These are phyloP conservation scores for Barnettozyma populi DNA, from an alignment of 805 yeast species.

Conservation along the genomic window DNA sequence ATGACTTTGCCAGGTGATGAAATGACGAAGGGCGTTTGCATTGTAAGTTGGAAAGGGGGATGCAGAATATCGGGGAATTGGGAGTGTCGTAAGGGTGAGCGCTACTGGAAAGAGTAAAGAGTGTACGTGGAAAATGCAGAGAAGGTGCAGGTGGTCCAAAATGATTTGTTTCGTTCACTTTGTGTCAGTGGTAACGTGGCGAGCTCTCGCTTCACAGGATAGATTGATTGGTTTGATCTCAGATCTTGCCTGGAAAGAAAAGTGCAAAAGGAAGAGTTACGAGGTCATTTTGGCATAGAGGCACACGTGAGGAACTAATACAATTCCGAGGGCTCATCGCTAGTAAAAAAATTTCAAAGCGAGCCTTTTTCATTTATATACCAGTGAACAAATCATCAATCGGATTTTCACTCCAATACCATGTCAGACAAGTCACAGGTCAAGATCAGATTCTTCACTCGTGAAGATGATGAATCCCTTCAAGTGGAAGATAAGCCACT, in stretches of 20 bases:
- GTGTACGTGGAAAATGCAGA: not conserved
- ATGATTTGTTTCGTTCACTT: not conserved
- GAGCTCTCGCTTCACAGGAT: not conserved
- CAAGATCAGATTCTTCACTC: conserved; percentile 77
- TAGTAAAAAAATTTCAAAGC: not conserved
- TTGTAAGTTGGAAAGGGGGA: not conserved
- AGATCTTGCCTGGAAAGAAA: not conserved
- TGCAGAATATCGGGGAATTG: not conserved
- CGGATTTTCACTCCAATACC: not conserved
- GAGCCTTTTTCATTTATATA: not conserved
- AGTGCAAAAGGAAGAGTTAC: not conserved
- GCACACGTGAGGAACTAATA: not conserved
- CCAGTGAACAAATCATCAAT: not conserved
- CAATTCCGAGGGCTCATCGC: conserved; percentile 2
- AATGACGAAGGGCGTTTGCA: conserved; percentile 52
- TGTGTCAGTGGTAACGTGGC: not conserved
- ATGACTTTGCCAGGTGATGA: conserved; percentile 97
- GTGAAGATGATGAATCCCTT: conserved; percentile 70
- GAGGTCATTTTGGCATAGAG: not conserved
- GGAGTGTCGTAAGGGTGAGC: not conserved
- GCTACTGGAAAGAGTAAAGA: not conserved
- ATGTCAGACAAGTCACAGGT: conserved; percentile 50
- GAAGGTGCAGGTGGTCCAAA: not conserved
- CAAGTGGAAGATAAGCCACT: conserved; percentile 81
- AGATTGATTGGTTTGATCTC: not conserved